phyloP scores from a whole-genome alignment of 257 asterid genomes.

The Leonotis leonurus region DNA sequence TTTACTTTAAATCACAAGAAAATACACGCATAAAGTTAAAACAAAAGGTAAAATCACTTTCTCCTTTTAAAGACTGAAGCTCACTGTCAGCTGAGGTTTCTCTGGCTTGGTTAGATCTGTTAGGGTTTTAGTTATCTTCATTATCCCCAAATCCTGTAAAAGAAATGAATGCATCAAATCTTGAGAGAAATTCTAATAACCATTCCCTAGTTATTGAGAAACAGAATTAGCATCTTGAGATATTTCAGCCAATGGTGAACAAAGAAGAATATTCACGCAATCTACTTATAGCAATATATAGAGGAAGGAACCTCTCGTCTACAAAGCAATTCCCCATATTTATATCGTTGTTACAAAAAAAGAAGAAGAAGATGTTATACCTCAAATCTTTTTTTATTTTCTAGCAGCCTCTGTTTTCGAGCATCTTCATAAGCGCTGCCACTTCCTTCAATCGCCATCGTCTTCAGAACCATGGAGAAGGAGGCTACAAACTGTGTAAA shows the following conservation, averaged over 20 bases:
- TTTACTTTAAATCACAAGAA: not conserved
- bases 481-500: slow-evolving; percentile 11
- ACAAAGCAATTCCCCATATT: not conserved
- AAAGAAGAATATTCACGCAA: not conserved
- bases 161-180: not conserved
- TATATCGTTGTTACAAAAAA: not conserved
- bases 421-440: slow-evolving; percentile 53
- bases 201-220: not conserved
- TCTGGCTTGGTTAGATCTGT: slow-evolving; percentile 41
- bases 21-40: too few relatives aligned
- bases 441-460: slow-evolving; percentile 36
- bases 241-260: not conserved
- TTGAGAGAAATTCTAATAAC: not conserved
- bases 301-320: not conserved
- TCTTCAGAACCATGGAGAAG: slow-evolving; percentile 4
- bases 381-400: slow-evolving; percentile 67
- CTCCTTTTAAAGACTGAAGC: slow-evolving; percentile 8
- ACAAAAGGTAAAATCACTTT: not conserved
- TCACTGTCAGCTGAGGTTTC: slow-evolving; percentile 47
- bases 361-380: slow-evolving; percentile 22
- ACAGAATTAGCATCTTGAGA: not conserved
- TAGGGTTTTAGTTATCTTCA: slow-evolving; percentile 51
- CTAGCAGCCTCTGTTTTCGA: slow-evolving; percentile 66
- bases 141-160: slow-evolving; percentile 73
- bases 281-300: too few relatives aligned